phyloP scores from a whole-genome alignment of 1,139 yeast genomes.

The Pichia sp. region DNA sequence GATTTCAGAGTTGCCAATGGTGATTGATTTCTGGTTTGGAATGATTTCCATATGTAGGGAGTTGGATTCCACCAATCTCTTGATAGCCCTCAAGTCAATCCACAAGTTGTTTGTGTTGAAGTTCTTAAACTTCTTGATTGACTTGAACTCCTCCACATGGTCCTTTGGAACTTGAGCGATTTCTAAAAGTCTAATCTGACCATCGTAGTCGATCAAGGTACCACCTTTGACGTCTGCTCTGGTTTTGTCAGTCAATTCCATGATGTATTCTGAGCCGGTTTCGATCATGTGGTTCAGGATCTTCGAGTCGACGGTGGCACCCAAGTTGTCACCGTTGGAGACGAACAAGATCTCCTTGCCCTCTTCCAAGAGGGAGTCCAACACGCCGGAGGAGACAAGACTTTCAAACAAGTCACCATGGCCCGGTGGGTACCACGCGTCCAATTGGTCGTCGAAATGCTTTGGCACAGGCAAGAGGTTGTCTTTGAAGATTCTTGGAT shows the following conservation, averaged over 20 bases:
- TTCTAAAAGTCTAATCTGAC: constrained; percentile 89
- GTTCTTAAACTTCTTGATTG: constrained; percentile 94
- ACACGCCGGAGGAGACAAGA: constrained; percentile 82
- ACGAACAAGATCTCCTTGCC: constrained; percentile 95
- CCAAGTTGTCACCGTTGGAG: constrained; percentile 96
- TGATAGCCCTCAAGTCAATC: constrained; percentile 92
- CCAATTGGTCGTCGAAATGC: constrained; percentile 65
- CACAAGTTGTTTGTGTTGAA: constrained; percentile 97
- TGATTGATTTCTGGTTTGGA: constrained; percentile 85
- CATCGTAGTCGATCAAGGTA: constrained; percentile 93
- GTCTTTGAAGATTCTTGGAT: constrained; percentile 93
- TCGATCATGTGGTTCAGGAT: constrained; percentile 91
- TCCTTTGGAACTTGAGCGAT: constrained; percentile 99
- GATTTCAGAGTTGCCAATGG: constrained; percentile 70
- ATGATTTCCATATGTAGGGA: constrained; percentile 88
- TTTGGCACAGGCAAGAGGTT: constrained; percentile 93
- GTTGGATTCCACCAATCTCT: constrained; percentile 82
- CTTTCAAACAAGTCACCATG: constrained; percentile 97
- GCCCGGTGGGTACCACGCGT: constrained; percentile 97
- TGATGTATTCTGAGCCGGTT: constrained; percentile 86
- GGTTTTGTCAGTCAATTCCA: constrained; percentile 98
- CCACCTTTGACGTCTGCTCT: constrained; percentile 99
- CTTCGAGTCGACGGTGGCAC: constrained; percentile 94
- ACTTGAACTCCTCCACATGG: constrained; percentile 96
- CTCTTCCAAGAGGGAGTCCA: constrained; percentile 83